Base-by-base conservation (phyloP, 1,139 yeast species). In the Sugiyamaella paludigena region DNA sequence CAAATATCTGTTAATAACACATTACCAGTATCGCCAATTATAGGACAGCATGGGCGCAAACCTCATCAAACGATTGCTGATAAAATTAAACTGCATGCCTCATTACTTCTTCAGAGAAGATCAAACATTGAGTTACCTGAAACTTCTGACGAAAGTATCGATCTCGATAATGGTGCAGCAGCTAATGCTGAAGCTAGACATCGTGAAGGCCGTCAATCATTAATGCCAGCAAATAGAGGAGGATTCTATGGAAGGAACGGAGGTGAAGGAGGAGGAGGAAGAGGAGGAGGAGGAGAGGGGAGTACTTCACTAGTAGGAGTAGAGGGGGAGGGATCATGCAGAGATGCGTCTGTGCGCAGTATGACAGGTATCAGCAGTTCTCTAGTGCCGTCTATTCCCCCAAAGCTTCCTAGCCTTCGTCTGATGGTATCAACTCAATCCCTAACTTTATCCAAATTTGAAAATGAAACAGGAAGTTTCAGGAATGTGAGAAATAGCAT, bases 361-460 rank as follows among this genome's bases (percentile, higher is more conserved):
- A 19, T 19, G 24, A 19, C 24, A 5, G 24, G 24, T 19, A 19
- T 19, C 24, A 19, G 24, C 24, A 19, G 5, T 19, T 5, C 5
- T 19, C 24, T 41, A 12, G 44, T 45, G 4, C 43, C 43, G 4
- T 39, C 40, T 10, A 33, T 30, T 10, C 49, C 54, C 13, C 56
- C 56, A 19, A 48, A 49, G 33, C 50, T 53, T 7, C 56, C 56
- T n/a, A 50, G 54, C 31, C 47, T 53, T 16, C 38, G 48, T 12
- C 34, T 50, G 9, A 30, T 37, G 26, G 46, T 48, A 7, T 51
- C 54, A 6, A 43, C 41, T 12, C 52, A 48, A 13, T 51, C 54
- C n/a, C 41, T 51, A 19, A 33, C 38, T 9, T 43, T 36, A 7
- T 45, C 50, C 10, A 40, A 39, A 36, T 38, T 49, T 29, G 43